Evolutionary conservation across 1,284 basidiomycete genomes (phyloP).

Genomic region (Ganoderma leucocontextum): DNA sequence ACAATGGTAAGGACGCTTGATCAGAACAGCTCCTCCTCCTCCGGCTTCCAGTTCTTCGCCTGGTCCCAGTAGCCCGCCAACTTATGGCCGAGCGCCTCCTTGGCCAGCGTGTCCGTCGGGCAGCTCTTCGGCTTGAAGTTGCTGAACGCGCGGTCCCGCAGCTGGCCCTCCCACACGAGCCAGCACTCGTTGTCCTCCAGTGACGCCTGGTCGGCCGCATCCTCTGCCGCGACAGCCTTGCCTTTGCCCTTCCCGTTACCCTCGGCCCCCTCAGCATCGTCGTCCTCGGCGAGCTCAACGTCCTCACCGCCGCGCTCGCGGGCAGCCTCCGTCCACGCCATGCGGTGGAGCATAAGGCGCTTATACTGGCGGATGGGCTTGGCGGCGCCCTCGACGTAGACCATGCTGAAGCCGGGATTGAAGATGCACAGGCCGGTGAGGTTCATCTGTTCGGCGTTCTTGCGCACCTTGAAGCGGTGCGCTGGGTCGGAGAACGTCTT

Average conservation of each 20-base stretch:
- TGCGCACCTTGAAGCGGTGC: conserved; percentile 96
- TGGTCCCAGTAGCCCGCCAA: conserved; percentile 94
- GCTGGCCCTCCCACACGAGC: conserved; percentile 91
- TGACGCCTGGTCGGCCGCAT: conserved; percentile 51
- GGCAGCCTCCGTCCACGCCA: conserved; percentile 95
- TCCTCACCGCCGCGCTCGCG: conserved; percentile 78
- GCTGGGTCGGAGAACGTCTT: conserved; percentile 90
- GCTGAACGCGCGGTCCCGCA: conserved; percentile 85
- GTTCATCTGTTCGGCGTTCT: conserved; percentile 92
- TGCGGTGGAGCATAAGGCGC: conserved; percentile 86
- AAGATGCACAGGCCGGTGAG: conserved; percentile 92
- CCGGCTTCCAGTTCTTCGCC: conserved; percentile 86
- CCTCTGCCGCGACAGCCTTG: conserved; percentile 43
- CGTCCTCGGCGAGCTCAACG: conserved; percentile 66
- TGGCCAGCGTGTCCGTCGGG: conserved; percentile 86
- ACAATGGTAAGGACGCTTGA: background rate
- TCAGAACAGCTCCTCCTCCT: conserved; percentile 76
- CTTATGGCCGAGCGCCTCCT: conserved; percentile 85
- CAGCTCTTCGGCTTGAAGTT: conserved; percentile 86
- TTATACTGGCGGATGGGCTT: conserved; percentile 92
- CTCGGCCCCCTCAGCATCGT: conserved; percentile 46
- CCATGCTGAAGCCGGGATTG: conserved; percentile 87
- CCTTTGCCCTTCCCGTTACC: conserved; percentile 38
- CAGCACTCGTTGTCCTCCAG: conserved; percentile 90
- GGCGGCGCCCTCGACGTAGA: conserved; percentile 92